Percentiles rank a stretch among this genome's conserved stretches.
These are phyloP conservation scores for Whalleya microplaca DNA, from an alignment of 2,329 filamentous ascomycete species.

Conservation along the genomic window DNA sequence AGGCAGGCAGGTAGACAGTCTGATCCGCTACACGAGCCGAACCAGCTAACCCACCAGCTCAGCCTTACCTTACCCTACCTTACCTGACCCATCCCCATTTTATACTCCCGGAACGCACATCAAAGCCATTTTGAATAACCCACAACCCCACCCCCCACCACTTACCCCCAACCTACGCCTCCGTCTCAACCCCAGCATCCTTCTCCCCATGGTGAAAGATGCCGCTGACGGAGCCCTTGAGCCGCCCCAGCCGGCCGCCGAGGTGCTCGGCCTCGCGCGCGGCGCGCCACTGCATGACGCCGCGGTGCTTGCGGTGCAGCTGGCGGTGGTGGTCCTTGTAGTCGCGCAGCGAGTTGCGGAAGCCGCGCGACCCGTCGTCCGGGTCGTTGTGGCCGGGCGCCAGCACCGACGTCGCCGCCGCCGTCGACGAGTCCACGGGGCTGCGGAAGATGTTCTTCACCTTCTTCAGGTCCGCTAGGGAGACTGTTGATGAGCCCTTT, in stretches of 20 bases:
- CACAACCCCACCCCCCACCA: not conserved
- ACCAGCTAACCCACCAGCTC: too few relatives aligned
- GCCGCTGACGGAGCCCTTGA: slow-evolving; percentile 61
- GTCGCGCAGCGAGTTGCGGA: slow-evolving; percentile 57
- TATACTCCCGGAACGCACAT: too few relatives aligned
- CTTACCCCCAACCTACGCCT: slow-evolving; percentile 52
- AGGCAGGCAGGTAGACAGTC: too few relatives aligned
- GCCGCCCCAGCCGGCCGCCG: slow-evolving; percentile 56
- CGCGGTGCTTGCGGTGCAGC: slow-evolving; percentile 67
- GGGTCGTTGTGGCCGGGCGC: slow-evolving; percentile 44
- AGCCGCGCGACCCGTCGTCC: slow-evolving; percentile 49
- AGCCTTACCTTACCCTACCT: too few relatives aligned
- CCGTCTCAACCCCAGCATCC: slow-evolving; percentile 66
- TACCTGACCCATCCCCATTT: too few relatives aligned
- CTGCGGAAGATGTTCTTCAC: slow-evolving; percentile 41
- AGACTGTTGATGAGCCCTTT: slow-evolving; percentile 26
- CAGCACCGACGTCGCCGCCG: slow-evolving; percentile 34
- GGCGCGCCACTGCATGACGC: slow-evolving; percentile 74
- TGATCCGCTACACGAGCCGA: too few relatives aligned
- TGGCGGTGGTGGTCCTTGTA: slow-evolving; percentile 63
- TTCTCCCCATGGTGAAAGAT: slow-evolving; percentile 64
- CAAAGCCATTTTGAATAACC: too few relatives aligned
- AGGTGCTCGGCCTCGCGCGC: slow-evolving; percentile 55
- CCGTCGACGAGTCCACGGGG: slow-evolving; percentile 35
- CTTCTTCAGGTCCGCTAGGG: slow-evolving; percentile 37